A percentile compares a stretch with the other conserved stretches of the same genome.
Evolutionary conservation across 2,329 filamentous ascomycete genomes (phyloP).

Genomic region (Metarhizium humberi): DNA sequence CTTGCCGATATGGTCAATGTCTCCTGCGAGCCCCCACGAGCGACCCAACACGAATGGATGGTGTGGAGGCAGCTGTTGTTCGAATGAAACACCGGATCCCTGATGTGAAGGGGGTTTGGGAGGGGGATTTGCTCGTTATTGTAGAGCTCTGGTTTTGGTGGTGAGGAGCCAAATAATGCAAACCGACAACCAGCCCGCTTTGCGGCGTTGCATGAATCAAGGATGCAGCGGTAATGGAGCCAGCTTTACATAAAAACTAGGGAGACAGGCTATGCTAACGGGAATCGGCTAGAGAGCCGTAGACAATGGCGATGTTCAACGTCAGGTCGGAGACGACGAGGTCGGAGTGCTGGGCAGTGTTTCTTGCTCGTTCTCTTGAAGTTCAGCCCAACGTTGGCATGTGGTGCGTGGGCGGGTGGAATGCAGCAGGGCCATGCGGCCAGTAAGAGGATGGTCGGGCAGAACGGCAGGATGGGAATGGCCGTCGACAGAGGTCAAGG

Average conservation of each 20-base stretch:
- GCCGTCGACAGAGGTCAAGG: neutral
- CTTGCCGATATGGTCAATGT: neutral
- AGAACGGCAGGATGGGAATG: neutral
- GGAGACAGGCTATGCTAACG: neutral
- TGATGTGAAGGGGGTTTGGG: neutral
- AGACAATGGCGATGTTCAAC: neutral
- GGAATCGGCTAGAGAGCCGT: too few relatives aligned
- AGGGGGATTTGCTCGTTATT: too few relatives aligned
- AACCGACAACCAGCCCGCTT: neutral
- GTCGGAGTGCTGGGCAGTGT: neutral
- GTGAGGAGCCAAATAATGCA: neutral
- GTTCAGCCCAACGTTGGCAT: conserved; percentile 4
- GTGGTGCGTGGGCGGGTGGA: neutral
- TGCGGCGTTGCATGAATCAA: neutral
- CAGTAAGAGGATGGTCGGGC: neutral
- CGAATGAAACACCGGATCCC: neutral
- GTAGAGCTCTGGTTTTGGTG: neutral
- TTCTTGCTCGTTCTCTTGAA: neutral
- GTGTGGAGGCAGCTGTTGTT: neutral
- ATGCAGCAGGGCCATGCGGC: neutral
- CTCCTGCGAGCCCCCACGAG: neutral
- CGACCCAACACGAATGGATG: neutral
- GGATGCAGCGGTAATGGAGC: neutral
- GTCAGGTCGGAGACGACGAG: neutral
- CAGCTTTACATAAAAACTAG: neutral